phyloP scores from a whole-genome alignment of 495 filamentous ascomycete species.

The Xylaria venustula region DNA sequence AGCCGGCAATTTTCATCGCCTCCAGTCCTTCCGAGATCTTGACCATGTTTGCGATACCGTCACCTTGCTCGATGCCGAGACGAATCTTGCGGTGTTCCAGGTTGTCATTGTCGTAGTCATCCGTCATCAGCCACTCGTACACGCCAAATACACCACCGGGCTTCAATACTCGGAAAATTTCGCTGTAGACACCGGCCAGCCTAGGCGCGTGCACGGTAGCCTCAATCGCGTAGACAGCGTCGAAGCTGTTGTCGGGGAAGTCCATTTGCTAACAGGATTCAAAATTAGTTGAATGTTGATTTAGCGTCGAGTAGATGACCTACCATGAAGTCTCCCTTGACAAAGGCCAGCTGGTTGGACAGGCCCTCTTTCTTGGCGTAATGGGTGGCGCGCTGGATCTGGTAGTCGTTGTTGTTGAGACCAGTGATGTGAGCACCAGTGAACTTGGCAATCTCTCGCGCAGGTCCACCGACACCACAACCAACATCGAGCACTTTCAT shows the following conservation, averaged over 20 bases:
- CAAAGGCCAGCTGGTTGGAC: slow-evolving; percentile 76
- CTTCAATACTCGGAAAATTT: slow-evolving; percentile 95
- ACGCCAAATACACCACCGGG: slow-evolving; percentile 95
- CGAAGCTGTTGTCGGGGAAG: slow-evolving; percentile 88
- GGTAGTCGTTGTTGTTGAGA: slow-evolving; percentile 99
- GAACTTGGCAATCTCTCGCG: slow-evolving; percentile 95
- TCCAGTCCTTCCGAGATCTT: slow-evolving; percentile 76
- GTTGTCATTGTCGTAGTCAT: slow-evolving; percentile 88
- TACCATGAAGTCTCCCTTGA: slow-evolving; percentile 98
- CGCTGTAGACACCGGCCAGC: slow-evolving; percentile 89
- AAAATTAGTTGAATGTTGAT: background rate
- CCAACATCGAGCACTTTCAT: slow-evolving; percentile 96
- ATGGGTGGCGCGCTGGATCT: slow-evolving; percentile 88
- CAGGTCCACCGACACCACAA: slow-evolving; percentile 97
- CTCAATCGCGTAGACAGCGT: slow-evolving; percentile 97
- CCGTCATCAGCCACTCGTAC: slow-evolving; percentile 99
- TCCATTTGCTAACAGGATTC: slow-evolving; percentile 77
- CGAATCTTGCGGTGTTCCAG: slow-evolving; percentile 85
- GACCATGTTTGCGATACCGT: slow-evolving; percentile 99
- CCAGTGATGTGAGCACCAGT: slow-evolving; percentile 85
- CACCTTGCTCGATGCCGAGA: slow-evolving; percentile 92
- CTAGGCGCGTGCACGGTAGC: slow-evolving; percentile 94
- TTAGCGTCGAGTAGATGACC: slow-evolving; percentile 10
- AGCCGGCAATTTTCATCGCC: slow-evolving; percentile 88
- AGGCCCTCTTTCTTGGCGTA: slow-evolving; percentile 84